Conservation (phyloP, 2,329 filamentous ascomycete genomes). For the Ophiostoma australiae region DNA sequence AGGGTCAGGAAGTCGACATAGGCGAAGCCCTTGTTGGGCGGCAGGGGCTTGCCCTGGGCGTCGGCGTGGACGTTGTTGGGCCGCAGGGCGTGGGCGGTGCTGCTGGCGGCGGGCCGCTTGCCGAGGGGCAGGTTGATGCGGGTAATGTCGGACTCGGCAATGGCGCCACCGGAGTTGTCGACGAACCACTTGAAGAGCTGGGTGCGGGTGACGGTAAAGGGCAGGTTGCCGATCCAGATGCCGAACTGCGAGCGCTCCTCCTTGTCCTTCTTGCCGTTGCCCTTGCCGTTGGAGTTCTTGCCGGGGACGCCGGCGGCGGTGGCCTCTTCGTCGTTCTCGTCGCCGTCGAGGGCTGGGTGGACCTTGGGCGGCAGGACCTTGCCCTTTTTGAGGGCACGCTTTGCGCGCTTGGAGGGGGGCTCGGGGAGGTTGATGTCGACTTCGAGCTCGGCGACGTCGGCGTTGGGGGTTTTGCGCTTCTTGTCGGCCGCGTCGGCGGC, state of each 20-base stretch:
- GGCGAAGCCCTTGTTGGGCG: slow-evolving; percentile 82
- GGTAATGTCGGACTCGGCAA: slow-evolving; percentile 68
- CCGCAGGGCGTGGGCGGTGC: slow-evolving; percentile 1
- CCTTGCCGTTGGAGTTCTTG: not conserved
- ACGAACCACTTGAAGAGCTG: slow-evolving; percentile 78
- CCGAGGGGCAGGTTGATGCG: slow-evolving; percentile 68
- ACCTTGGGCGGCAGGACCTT: slow-evolving; percentile 48
- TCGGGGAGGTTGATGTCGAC: slow-evolving; percentile 87
- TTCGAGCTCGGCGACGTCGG: slow-evolving; percentile 64
- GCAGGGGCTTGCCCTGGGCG: slow-evolving; percentile 36
- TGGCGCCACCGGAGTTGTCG: slow-evolving; percentile 60
- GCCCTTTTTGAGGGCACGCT: slow-evolving; percentile 83
- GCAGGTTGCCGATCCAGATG: slow-evolving; percentile 93
- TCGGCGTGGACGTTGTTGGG: slow-evolving; percentile 30
- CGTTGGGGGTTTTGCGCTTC: slow-evolving; percentile 61
- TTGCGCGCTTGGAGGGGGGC: slow-evolving; percentile 88
- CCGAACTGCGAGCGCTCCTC: slow-evolving; percentile 70
- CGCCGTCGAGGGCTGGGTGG: slow-evolving; percentile 33
- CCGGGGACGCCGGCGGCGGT: not conserved
- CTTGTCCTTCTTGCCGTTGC: slow-evolving; percentile 31
- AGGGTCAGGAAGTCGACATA: slow-evolving; percentile 85
- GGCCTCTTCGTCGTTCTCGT: slow-evolving; percentile 16
- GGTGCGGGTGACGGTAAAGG: slow-evolving; percentile 71
- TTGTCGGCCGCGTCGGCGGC: slow-evolving; percentile 51
- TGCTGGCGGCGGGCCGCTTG: slow-evolving; percentile 31